Evolutionary conservation across 83 land plant species (phyloP), one percentile per base, ranked within the genome.

Genomic region (Larix sibirica): DNA sequence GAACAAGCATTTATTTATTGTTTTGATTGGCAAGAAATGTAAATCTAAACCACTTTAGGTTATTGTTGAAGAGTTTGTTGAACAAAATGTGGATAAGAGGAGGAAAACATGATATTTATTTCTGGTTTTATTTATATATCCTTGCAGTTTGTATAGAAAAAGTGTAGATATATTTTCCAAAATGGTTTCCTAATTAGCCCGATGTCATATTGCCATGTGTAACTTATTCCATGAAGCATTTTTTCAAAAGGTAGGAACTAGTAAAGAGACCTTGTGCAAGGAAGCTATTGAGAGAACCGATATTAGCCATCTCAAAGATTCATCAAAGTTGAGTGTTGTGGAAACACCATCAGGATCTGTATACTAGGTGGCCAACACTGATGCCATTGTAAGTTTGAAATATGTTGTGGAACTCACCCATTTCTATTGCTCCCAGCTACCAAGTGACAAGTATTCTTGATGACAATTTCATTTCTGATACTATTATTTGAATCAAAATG

Each of bases 221-320:
- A 98, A 98, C 81, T 54, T 88, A 67, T 86, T 94, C 42, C 99
- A 98, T 88, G 93, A 86, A 81, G 90, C 94, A 14, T 96, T 98
- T 82, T 81, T 98, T 63, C 85, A 95, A 83, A 98, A 96, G 90
- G 99, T 97, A 50, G 83, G 97, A 66, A 96, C 95, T 84, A 98
- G 99, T 84, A 99, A 98, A 84, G 99, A 98, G 82, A 98, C 97
- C 63, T 85, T 98, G 82, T 88, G 99, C 75, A 98, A 91, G 85
- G 99, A 96, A 85, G 99, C 99, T 17, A 87, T 96, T 81, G 99
- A 96, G 82, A 92, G 99, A 85, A 95, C 99, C 62, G 97, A 98
- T 81, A 83, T 98, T 50, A 94, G 99, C 83, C 93, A 88, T 83
- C 83, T 90, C 9, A 95, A 95, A 77, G 99, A 83, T 63, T 81